Evolutionary conservation across 257 asterid genomes (phyloP).

Genomic region (Nicotiana attenuata): DNA sequence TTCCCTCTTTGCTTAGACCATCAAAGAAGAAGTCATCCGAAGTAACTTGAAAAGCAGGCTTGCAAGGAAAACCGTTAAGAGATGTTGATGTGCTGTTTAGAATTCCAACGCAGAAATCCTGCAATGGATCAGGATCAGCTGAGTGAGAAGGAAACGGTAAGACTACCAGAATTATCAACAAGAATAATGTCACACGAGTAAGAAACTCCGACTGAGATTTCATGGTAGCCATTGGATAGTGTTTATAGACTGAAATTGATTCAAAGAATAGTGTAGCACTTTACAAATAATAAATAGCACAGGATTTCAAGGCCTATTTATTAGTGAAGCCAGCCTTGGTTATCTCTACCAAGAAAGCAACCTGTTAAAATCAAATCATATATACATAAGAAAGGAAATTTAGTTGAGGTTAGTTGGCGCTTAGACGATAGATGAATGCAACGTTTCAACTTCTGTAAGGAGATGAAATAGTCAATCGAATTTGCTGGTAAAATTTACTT

Average conservation of each 20-base stretch:
- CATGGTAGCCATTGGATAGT: neutral
- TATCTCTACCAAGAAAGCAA: neutral
- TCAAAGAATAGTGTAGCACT: neutral
- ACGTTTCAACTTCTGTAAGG: neutral
- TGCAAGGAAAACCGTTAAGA: conserved; percentile 59
- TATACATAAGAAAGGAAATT: neutral
- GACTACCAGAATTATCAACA: neutral
- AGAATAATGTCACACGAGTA: neutral
- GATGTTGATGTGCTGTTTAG: conserved; percentile 4
- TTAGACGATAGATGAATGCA: neutral
- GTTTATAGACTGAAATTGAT: neutral
- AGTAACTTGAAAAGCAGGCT: conserved; percentile 29
- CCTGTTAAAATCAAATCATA: neutral
- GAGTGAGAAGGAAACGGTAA: conserved; percentile 29
- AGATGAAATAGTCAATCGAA: neutral
- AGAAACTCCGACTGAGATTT: neutral
- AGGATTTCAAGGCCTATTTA: neutral
- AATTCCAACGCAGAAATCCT: conserved; percentile 54
- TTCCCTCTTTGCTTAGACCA: conserved; percentile 35
- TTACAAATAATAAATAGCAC: neutral
- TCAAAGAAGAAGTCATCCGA: conserved; percentile 51
- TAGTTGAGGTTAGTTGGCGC: neutral
- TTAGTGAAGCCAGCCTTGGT: neutral
- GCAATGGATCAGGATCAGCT: conserved; percentile 51
- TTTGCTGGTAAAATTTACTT: neutral